A percentile compares a stretch with the other conserved stretches of the same genome.
phyloP scores from a whole-genome alignment of 2,329 filamentous ascomycete genomes.

The Seiridium cupressi region DNA sequence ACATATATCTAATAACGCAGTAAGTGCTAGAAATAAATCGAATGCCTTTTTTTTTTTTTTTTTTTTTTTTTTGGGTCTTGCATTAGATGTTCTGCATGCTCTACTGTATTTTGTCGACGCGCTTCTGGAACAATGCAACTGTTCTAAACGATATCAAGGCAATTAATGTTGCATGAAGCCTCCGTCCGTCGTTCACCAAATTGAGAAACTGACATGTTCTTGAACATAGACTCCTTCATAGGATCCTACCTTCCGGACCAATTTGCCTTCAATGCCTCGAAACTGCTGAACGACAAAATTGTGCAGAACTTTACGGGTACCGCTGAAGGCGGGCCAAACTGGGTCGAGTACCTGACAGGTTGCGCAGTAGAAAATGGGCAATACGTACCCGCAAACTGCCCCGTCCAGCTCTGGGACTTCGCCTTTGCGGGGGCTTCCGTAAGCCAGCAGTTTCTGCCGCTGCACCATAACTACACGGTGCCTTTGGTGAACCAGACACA shows the following conservation, averaged over 20 bases:
- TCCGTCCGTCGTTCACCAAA: too few relatives aligned
- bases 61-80: too few relatives aligned
- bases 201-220: too few relatives aligned
- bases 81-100: too few relatives aligned
- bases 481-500: slow-evolving; percentile 45
- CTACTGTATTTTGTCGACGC: too few relatives aligned
- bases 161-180: too few relatives aligned
- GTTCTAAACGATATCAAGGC: too few relatives aligned
- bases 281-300: slow-evolving; percentile 41
- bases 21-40: too few relatives aligned
- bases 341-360: slow-evolving; percentile 50
- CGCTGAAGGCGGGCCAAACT: slow-evolving; percentile 51
- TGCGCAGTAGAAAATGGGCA: slow-evolving; percentile 43
- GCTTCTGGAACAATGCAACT: too few relatives aligned
- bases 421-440: slow-evolving; percentile 52
- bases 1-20: too few relatives aligned
- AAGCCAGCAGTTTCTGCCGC: slow-evolving; percentile 37
- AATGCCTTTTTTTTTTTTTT: too few relatives aligned
- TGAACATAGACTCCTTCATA: slow-evolving; percentile 33
- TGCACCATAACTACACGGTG: slow-evolving; percentile 49
- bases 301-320: slow-evolving; percentile 43
- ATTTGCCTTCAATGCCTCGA: slow-evolving; percentile 35
- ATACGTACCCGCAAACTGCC: slow-evolving; percentile 39
- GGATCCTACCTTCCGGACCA: slow-evolving; percentile 36
- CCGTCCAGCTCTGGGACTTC: slow-evolving; percentile 51